Evolutionary conservation across 2,329 filamentous ascomycete genomes (phyloP).

Genomic region (Graphilbum ipis-grandicollis): DNA sequence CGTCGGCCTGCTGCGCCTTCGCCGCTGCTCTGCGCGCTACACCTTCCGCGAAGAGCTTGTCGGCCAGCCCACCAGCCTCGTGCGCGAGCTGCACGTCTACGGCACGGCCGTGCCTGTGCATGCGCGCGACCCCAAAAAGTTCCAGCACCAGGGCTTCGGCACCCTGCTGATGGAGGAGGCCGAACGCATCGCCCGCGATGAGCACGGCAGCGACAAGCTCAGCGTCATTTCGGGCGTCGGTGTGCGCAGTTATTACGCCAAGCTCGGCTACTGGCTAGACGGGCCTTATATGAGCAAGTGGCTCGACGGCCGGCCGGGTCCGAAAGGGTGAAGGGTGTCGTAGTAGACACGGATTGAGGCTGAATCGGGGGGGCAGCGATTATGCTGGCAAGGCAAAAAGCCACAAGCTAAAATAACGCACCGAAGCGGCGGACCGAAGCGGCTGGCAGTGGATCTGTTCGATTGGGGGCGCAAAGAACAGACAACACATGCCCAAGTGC

Average conservation of each 20-base stretch:
- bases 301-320: slow-evolving; percentile 30
- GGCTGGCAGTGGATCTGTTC: no score
- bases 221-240: slow-evolving; percentile 97
- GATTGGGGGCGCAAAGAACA: no score
- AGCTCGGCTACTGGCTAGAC: slow-evolving; percentile 84
- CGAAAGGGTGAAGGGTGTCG: slow-evolving; percentile 1
- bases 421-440: no score
- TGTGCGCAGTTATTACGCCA: slow-evolving; percentile 85
- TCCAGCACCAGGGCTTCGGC: slow-evolving; percentile 95
- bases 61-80: slow-evolving; percentile 76
- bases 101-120: slow-evolving; percentile 95
- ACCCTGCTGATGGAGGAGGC: slow-evolving; percentile 96
- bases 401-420: no score
- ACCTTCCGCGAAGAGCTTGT: slow-evolving; percentile 81
- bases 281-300: slow-evolving; percentile 68
- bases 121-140: slow-evolving; percentile 85
- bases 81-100: slow-evolving; percentile 91
- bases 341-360: no score
- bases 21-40: slow-evolving; percentile 82
- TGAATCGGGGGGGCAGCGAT: no score
- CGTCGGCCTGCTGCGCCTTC: slow-evolving; percentile 71
- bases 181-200: slow-evolving; percentile 82
- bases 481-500: no score
- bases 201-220: slow-evolving; percentile 87
- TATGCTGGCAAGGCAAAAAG: no score